Evolutionary conservation across 2,329 filamentous ascomycete species (phyloP).

Genomic region (Grosmannia huntii): DNA sequence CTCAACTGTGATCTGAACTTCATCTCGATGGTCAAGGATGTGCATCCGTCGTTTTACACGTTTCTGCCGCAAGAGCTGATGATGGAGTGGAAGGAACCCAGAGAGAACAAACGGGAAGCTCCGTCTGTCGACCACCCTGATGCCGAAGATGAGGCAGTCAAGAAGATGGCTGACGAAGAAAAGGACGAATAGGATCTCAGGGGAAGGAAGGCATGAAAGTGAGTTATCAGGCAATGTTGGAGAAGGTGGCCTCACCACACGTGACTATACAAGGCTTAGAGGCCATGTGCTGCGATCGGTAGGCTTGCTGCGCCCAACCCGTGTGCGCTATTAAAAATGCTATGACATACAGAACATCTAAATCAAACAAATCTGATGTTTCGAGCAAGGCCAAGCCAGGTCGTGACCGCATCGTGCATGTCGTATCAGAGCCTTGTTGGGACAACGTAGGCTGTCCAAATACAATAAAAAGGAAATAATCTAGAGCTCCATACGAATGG

Average conservation of each 20-base stretch:
- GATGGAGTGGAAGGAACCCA: constrained; percentile 49
- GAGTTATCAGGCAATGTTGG: neutral
- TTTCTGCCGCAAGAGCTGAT: constrained; percentile 59
- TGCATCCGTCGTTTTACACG: constrained; percentile 50
- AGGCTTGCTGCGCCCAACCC: neutral
- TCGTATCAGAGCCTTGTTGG: neutral
- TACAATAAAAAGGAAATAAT: neutral
- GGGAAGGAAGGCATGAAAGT: neutral
- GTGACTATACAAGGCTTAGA: neutral
- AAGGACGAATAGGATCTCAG: neutral
- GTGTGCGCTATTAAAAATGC: neutral
- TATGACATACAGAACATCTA: neutral
- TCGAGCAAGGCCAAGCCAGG: neutral
- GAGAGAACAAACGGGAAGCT: constrained; percentile 28
- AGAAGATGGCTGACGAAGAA: constrained; percentile 11
- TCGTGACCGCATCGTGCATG: neutral
- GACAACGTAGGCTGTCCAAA: neutral
- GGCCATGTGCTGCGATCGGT: neutral
- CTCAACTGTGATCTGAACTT: constrained; percentile 49
- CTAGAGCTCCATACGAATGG: neutral
- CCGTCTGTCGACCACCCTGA: constrained; percentile 28
- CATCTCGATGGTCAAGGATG: constrained; percentile 42
- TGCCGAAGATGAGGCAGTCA: constrained; percentile 16
- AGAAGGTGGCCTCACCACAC: neutral
- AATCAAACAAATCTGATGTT: neutral